A percentile compares a stretch with the other conserved stretches of the same genome.
These are phyloP conservation scores for Metschnikowia henanensis DNA, from an alignment of 805 yeast species.

Conservation along the genomic window DNA sequence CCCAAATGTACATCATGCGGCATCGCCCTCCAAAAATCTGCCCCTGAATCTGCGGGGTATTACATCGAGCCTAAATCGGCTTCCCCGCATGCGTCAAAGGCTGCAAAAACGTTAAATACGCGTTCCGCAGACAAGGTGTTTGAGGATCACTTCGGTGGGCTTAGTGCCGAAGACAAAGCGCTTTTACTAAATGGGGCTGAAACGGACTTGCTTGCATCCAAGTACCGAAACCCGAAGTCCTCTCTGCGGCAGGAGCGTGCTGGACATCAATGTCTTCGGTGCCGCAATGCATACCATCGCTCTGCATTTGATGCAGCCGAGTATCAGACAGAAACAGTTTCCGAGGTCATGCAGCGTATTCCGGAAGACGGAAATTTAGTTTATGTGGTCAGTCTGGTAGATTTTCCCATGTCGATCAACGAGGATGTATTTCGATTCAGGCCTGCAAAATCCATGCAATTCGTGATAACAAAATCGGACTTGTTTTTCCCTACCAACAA, in stretches of 20 bases:
- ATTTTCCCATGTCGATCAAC: constrained; percentile 66
- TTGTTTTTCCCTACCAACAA: constrained; percentile 37
- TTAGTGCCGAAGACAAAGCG: constrained; percentile 28
- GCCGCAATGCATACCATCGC: constrained; percentile 51
- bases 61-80: constrained; percentile 23
- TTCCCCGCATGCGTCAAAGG: not conserved
- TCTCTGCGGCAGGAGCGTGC: not conserved
- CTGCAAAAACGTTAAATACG: not conserved
- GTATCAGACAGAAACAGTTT: constrained; percentile 25
- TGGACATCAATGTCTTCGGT: constrained; percentile 49
- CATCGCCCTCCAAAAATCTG: constrained; percentile 43
- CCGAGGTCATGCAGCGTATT: constrained; percentile 25
- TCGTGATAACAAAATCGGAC: constrained; percentile 46
- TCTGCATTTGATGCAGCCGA: constrained; percentile 36
- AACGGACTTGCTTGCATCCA: not conserved
- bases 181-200: constrained; percentile 25
- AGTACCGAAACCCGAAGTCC: not conserved
- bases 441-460: constrained; percentile 35
- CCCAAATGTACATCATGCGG: constrained; percentile 59
- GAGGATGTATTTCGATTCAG: constrained; percentile 33
- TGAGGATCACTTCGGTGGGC: constrained; percentile 16
- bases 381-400: constrained; percentile 64
- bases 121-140: constrained; percentile 28
- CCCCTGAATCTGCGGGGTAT: constrained; percentile 44
- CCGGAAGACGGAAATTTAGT: constrained; percentile 50